Conservation (phyloP, 1,284 basidiomycete species). For the Ustilago shanxiensis region DNA sequence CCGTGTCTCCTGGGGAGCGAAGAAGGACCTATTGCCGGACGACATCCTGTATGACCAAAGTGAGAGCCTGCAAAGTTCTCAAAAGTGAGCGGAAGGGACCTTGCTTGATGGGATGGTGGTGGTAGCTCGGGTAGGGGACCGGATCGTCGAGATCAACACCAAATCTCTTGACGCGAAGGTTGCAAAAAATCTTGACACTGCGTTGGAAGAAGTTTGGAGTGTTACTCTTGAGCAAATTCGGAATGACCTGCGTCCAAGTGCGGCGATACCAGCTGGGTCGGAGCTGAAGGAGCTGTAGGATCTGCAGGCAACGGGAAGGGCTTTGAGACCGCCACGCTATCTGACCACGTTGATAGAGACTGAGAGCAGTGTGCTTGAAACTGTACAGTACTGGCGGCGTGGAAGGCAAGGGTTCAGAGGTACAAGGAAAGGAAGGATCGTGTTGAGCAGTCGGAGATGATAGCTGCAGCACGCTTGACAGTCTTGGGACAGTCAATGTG, state of each 20-base stretch:
- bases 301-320: slow-evolving; percentile 32
- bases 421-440: background rate
- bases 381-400: slow-evolving; percentile 3
- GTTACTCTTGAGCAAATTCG: slow-evolving; percentile 1
- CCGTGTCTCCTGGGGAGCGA: slow-evolving; percentile 49
- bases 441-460: background rate
- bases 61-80: background rate
- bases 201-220: background rate
- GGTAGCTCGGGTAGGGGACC: background rate
- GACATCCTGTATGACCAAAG: slow-evolving; percentile 28
- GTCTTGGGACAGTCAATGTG: background rate
- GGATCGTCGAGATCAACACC: slow-evolving; percentile 11
- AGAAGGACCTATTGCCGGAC: slow-evolving; percentile 52
- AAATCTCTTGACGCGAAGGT: slow-evolving; percentile 5
- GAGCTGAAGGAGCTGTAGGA: slow-evolving; percentile 29
- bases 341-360: background rate
- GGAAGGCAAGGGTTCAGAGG: background rate
- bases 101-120: slow-evolving; percentile 6
- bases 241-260: background rate
- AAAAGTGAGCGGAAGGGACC: background rate
- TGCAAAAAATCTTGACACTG: background rate
- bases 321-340: background rate
- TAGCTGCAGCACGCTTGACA: background rate
- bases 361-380: background rate
- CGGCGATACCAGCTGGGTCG: slow-evolving; percentile 11